These are phyloP conservation scores for Crithidia mellificae DNA, from an alignment of 208 protist genomes.

Conservation along the genomic window DNA sequence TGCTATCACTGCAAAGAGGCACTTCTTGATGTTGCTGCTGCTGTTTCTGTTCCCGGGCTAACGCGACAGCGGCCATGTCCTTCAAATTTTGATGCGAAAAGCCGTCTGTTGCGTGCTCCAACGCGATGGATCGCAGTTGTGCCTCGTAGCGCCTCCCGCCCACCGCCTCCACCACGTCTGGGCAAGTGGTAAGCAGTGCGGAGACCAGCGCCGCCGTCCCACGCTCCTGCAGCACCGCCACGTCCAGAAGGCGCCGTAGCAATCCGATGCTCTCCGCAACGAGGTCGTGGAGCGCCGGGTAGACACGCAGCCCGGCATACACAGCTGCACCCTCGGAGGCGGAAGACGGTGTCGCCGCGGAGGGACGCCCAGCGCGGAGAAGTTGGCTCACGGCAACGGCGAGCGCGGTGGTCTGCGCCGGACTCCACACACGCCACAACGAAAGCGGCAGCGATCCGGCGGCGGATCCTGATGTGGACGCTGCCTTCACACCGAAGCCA, in stretches of 20 bases:
- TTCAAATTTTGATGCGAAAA: constrained; percentile 10
- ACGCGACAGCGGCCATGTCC: constrained; percentile 1
- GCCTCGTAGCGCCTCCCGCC: constrained; percentile 17
- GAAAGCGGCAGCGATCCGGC: background rate
- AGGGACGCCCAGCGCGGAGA: background rate
- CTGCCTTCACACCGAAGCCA: background rate
- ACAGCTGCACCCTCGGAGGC: background rate
- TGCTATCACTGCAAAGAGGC: too few species aligned
- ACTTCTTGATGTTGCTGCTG: too few species aligned
- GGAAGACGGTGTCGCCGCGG: too few species aligned
- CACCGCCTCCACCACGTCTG: constrained; percentile 3
- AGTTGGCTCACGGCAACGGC: constrained; percentile 4
- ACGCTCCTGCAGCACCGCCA: constrained; percentile 16
- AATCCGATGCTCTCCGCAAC: constrained; percentile 15
- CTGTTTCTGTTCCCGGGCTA: too few species aligned
- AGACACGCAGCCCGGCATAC: too few species aligned
- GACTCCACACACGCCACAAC: constrained; percentile 7
- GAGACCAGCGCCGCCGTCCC: constrained; percentile 20
- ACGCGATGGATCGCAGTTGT: constrained; percentile 17
- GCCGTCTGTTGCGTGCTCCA: constrained; percentile 24
- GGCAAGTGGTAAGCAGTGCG: constrained; percentile 4
- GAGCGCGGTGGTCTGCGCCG: background rate
- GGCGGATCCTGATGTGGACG: background rate
- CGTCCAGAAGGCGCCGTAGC: constrained; percentile 17
- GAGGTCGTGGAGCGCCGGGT: constrained; percentile 5